phyloP scores from a whole-genome alignment of 257 asterid species.

The Solanum pinnatisectum region DNA sequence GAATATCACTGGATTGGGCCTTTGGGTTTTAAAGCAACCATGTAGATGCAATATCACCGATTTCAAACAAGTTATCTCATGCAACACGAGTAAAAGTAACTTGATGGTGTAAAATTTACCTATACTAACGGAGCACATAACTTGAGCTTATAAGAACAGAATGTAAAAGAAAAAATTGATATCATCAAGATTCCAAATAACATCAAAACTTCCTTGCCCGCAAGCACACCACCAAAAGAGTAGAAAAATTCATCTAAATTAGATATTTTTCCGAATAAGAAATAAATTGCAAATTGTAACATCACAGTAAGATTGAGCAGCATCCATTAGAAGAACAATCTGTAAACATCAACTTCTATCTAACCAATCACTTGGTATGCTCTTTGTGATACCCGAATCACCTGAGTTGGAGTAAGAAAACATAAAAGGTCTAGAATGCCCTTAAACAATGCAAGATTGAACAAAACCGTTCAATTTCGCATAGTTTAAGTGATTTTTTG shows the following conservation, averaged over 20 bases:
- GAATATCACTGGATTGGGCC: background rate
- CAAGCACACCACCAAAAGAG: no score
- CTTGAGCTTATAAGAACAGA: background rate
- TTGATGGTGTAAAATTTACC: background rate
- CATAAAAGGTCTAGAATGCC: no score
- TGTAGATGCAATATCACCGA: background rate
- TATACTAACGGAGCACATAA: background rate
- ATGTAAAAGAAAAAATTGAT: no score
- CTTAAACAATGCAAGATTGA: no score
- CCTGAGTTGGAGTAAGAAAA: background rate
- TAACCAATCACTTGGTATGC: no score
- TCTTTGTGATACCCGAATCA: background rate
- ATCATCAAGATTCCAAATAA: background rate
- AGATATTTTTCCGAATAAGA: background rate
- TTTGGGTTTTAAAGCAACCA: background rate
- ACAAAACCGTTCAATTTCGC: no score
- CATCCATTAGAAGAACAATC: background rate
- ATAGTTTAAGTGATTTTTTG: no score
- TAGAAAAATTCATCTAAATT: background rate
- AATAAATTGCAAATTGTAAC: background rate
- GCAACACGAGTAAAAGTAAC: background rate
- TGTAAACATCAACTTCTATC: background rate
- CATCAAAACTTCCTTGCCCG: background rate
- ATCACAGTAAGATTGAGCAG: background rate
- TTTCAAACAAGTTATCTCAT: background rate